Evolutionary conservation across 441 rosid genomes (phyloP).

Genomic region (Lepidium campestre): DNA sequence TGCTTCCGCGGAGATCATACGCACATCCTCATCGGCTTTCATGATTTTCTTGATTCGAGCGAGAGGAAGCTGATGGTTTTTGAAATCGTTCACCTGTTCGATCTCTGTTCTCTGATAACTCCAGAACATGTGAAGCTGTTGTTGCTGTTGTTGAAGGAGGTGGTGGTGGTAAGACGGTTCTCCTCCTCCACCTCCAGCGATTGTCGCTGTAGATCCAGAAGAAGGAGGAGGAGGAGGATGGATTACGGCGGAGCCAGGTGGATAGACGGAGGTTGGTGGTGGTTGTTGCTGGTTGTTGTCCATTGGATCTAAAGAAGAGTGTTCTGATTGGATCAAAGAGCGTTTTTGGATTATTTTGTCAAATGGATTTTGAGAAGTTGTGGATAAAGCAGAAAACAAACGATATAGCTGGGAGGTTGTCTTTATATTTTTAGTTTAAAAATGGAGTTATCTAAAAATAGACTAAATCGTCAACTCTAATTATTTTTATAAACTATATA

Average conservation of each 20-base stretch:
- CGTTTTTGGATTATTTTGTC: constrained; percentile 9
- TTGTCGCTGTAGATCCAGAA: constrained; percentile 26
- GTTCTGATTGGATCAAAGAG: constrained; percentile 33
- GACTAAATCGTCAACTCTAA: too few relatives aligned
- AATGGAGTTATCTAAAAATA: too few relatives aligned
- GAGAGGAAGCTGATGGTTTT: constrained; percentile 91
- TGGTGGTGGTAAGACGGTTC: constrained; percentile 62
- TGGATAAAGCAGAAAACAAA: constrained; percentile 29
- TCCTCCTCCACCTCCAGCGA: constrained; percentile 27
- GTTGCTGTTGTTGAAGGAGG: constrained; percentile 88
- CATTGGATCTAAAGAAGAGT: constrained; percentile 12
- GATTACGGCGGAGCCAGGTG: constrained; percentile 29
- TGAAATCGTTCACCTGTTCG: constrained; percentile 92
- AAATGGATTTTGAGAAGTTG: constrained; percentile 4
- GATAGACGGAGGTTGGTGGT: constrained; percentile 38
- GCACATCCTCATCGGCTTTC: constrained; percentile 98
- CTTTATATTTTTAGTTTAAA: not conserved
- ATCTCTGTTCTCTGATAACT: constrained; percentile 73
- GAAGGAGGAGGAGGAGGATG: constrained; percentile 62
- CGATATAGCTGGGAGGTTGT: constrained; percentile 27
- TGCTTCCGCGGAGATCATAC: constrained; percentile 98
- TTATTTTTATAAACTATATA: too few relatives aligned
- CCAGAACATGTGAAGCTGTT: constrained; percentile 93
- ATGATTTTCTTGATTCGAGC: constrained; percentile 96
- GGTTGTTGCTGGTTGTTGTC: constrained; percentile 36